phyloP scores from a whole-genome alignment of 106 monocot species.

The Dioscorea dumetorum region DNA sequence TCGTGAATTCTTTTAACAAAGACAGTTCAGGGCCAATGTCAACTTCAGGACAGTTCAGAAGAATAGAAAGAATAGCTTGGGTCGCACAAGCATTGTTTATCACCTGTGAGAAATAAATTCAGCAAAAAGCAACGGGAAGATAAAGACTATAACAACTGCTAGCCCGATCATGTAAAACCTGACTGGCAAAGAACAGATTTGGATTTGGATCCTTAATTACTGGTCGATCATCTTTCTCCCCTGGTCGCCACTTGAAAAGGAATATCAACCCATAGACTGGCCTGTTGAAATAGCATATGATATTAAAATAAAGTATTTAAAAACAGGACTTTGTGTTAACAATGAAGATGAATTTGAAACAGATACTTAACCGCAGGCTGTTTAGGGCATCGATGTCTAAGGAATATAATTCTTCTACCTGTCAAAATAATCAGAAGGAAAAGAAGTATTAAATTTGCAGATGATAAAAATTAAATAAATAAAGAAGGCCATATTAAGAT shows the following conservation, averaged over 20 bases:
- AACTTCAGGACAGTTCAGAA: slow-evolving; percentile 57
- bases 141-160: too few relatives aligned
- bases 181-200: slow-evolving; percentile 87
- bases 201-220: slow-evolving; percentile 68
- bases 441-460: neutral
- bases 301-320: neutral
- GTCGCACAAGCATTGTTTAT: slow-evolving; percentile 99
- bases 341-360: neutral
- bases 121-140: neutral
- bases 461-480: neutral
- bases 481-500: neutral
- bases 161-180: slow-evolving; percentile 31
- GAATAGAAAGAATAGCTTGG: slow-evolving; percentile 94
- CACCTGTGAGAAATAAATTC: slow-evolving; percentile 38
- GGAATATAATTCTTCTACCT: slow-evolving; percentile 74
- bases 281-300: slow-evolving; percentile 23
- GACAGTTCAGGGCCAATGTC: slow-evolving; percentile 54
- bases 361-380: slow-evolving; percentile 33
- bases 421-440: neutral
- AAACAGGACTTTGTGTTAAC: neutral
- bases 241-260: slow-evolving; percentile 89
- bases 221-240: slow-evolving; percentile 71
- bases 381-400: slow-evolving; percentile 55
- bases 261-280: slow-evolving; percentile 89
- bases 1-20: slow-evolving; percentile 78